Base-by-base conservation (phyloP, 2,329 filamentous ascomycete species). In the Fusarium sterilihyphosum region DNA sequence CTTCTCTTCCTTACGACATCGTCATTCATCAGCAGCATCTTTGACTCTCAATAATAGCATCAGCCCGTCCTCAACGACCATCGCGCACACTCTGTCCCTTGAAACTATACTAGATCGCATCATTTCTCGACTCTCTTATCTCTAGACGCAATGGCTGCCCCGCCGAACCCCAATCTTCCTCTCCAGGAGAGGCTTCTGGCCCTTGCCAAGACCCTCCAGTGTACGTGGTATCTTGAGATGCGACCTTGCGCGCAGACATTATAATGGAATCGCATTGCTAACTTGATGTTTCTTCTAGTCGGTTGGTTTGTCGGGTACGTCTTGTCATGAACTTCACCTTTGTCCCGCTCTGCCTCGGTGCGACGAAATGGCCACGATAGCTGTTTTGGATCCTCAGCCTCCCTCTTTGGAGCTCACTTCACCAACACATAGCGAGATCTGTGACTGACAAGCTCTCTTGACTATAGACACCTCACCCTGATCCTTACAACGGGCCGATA, bases 151-250 rank as follows among this genome's bases (percentile, higher is more conserved):
- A 88, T 97, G 73, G 94, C 93, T 84, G 92, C 93, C 85, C 92
- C 93, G 83, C 92, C 93, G 75, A 86, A 92, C 67, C 86, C 92
- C 67, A 88, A 86, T 78, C 84, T 93, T 83, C 92, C 94, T 82
- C 87, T 96, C 79, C 85, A 86, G 80, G 91, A 96, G 86, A 90
- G 95, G 81, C 86, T 98, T 70, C 84, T 94, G 79, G 88, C 90
- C 78, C 88, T 98, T 77, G 95, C 92, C 76, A 92, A 97, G 84
- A 98, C 95, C 52, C 88, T 98, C 77, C 96, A 98, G 87, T 99
- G 96, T 93, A 91, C 83, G 86, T 91, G 82, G 82, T 75, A 60
- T 70, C 61, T 70, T 70, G 38, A 70, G 50, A 65, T 63, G 40
- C 43, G 56, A 57, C 24, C 12, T 54, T 61, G 60, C 53, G 50